Base-by-base conservation (phyloP, 2,329 filamentous ascomycete genomes). In the Fusarium sp. region DNA sequence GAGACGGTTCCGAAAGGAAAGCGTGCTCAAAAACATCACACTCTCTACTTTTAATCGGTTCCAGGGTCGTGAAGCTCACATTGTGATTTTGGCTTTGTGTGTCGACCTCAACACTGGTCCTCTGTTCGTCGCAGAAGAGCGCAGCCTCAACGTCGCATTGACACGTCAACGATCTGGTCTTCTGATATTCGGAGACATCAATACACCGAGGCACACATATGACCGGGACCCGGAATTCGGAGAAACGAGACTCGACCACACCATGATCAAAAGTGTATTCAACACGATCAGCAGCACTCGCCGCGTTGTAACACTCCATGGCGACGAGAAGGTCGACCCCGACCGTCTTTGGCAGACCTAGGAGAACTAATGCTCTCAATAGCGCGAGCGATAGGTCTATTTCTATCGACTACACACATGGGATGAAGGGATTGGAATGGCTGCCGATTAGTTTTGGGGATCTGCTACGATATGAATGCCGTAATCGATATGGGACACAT, bases 131-230 rank as follows among this genome's bases (percentile, higher is more conserved):
- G 48, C 16, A 0, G 32, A 51, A 0, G 6, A n/a, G 1, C 48
- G 20, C 0, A 44, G 44, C 14, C 48, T 68, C 3, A 67, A 68
- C 0, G 57, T 68, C 0, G 52, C 62, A 0, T 4, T 67, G 6
- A 68, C 57, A 0, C 29, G 65, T 4, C 62, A 68, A 3, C 52
- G 20, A 7, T 67, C 58, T 1, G 24, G 29, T 1, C 58, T 67
- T 0, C 7, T 67, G 2, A 53, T 67, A 6, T 67, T 67, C 53
- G 62, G 58, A 0, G 45, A 61, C 10, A 20, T 20, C 20, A 20
- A 20, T 20, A 20, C 20, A 20, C 20, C 20, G 20, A 20, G 20
- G 20, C 20, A 20, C 20, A 20, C 20, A 20, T 20, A 20, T 3
- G 20, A 20, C 20, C 20, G 20, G 20, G 20, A 20, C 20, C 20